Conservation (phyloP, 257 asterid species). For the Fraxinus quadrangulata region DNA sequence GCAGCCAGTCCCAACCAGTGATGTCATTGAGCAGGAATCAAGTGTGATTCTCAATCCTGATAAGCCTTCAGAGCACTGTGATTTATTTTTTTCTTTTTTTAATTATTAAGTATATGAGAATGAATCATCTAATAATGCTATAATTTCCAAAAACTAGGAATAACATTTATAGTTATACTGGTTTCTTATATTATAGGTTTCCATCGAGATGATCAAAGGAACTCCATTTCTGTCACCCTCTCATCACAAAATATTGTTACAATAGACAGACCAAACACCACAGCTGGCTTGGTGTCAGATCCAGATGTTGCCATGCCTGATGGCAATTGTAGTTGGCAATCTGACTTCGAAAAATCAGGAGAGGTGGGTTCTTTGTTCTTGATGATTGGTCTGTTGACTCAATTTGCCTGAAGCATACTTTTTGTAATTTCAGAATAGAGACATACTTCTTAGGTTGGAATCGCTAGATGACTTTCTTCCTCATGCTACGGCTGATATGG, state of each 20-base stretch:
- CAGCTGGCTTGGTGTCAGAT: slow-evolving; percentile 28
- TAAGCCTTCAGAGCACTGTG: slow-evolving; percentile 36
- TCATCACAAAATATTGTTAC: slow-evolving; percentile 21
- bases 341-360: slow-evolving; percentile 42
- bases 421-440: slow-evolving; percentile 47
- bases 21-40: slow-evolving; percentile 19
- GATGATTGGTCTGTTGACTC: slow-evolving; percentile 11
- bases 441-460: slow-evolving; percentile 43
- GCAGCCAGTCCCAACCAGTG: slow-evolving; percentile 32
- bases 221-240: slow-evolving; percentile 18
- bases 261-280: slow-evolving; percentile 24
- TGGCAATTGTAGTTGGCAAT: slow-evolving; percentile 36
- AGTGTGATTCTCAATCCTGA: slow-evolving; percentile 25
- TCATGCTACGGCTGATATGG: slow-evolving; percentile 33
- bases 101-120: neutral
- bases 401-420: slow-evolving; percentile 25
- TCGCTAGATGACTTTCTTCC: slow-evolving; percentile 47
- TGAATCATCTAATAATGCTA: neutral
- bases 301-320: slow-evolving; percentile 35
- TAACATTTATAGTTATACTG: neutral
- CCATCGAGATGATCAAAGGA: slow-evolving; percentile 22
- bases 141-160: neutral
- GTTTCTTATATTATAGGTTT: slow-evolving; percentile 5
- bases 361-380: slow-evolving; percentile 48
- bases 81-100: slow-evolving; percentile 25